Evolutionary conservation across 768 basidiomycete genomes (phyloP), one percentile per base, ranked within the genome.

Genomic region (Termitomyces titanicus): DNA sequence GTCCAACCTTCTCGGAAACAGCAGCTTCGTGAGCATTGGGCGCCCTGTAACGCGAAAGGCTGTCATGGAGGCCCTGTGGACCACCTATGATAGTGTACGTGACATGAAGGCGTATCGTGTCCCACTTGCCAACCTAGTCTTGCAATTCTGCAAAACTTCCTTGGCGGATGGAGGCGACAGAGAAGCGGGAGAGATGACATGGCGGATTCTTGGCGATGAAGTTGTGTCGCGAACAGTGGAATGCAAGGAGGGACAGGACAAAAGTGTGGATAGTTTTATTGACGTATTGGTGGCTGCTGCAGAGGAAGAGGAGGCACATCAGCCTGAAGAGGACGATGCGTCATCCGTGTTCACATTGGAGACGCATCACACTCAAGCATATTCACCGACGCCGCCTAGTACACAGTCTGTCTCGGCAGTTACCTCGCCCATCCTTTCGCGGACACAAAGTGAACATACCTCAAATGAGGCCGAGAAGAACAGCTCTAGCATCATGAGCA

Each of bases 201-300:
- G 86, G 82, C 77, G 75, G 40, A 78, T 89, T 44, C 68, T 89
- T 4, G 87, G 82, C 4, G 85, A 90, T 56, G 88, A 89, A 68
- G 74, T 84, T 20, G 86, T 89, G 5, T 65, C 82, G 43, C 75
- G 81, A 47, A 74, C 71, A 33, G 75, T 76, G 10, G 84, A 83
- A 62, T 66, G 55, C 20, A 64, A 67, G 29, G 61, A 58, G 1
- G 68, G 64, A 3, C 66, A 60, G 6, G 64, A 57, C 42, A 66
- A 56, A 4, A 60, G 56, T n/a, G 56, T 72, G 6, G 53, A 61
- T 12, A 58, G 62, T 7, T 67, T 70, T 59, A 62, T 84, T 20
- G 75, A 76, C 34, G 63, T 82, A 1, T 64, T 85, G 51, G 68
- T 71, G 18, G 65, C 64, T 15, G 70, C 74, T 44, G 77, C 78